phyloP scores from a whole-genome alignment of 2,329 filamentous ascomycete genomes.

The Cladosporium austrohemisphaericum region DNA sequence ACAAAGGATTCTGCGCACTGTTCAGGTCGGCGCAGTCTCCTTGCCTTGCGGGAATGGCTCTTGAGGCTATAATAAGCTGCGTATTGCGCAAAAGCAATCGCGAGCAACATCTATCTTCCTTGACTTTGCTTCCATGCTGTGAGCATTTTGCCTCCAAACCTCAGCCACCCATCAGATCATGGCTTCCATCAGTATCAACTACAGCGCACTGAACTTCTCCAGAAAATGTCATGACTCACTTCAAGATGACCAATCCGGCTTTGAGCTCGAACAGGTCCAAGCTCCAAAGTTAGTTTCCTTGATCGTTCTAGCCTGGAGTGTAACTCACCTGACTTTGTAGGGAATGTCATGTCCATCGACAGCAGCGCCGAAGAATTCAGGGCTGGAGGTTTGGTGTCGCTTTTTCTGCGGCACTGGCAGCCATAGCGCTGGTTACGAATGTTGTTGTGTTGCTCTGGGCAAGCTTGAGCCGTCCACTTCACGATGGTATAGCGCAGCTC shows the following conservation, averaged over 20 bases:
- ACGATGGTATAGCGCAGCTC: constrained; percentile 19
- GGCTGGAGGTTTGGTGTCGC: neutral
- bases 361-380: no score
- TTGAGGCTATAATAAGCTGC: neutral
- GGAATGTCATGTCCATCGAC: no score
- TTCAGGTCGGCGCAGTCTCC: neutral
- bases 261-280: neutral
- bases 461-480: neutral
- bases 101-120: neutral
- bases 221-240: neutral
- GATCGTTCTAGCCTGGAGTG: neutral
- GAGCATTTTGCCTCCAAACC: neutral
- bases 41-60: neutral
- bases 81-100: neutral
- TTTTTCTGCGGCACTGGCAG: neutral
- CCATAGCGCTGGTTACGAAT: neutral
- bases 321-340: no score
- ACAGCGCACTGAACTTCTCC: constrained; percentile 1
- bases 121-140: neutral
- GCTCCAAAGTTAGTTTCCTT: neutral
- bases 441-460: neutral
- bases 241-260: neutral
- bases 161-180: neutral
- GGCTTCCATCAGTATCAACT: neutral
- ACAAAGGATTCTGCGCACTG: neutral